Percentiles rank a stretch among this genome's conserved stretches.
Conservation (phyloP, 768 basidiomycete species). For the Strobilomyces confusus region DNA sequence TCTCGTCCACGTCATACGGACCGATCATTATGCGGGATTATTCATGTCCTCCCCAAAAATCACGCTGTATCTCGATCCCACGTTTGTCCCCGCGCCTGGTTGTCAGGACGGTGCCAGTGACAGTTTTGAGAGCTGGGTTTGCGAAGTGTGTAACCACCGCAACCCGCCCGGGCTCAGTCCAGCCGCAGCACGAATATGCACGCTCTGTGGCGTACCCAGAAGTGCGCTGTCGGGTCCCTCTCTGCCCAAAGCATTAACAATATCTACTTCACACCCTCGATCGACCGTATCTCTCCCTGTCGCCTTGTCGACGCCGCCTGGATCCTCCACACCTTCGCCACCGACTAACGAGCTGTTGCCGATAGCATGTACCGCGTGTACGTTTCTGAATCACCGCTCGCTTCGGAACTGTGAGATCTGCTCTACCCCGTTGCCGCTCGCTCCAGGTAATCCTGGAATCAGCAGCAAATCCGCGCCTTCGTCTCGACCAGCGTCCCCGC, state of each 20-base stretch:
- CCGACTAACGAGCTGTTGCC: slow-evolving; percentile 25
- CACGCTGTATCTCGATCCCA: slow-evolving; percentile 60
- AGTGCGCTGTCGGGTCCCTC: slow-evolving; percentile 30
- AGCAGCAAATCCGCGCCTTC: slow-evolving; percentile 58
- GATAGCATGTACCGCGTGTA: slow-evolving; percentile 80
- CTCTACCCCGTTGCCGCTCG: slow-evolving; percentile 55
- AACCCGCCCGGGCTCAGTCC: slow-evolving; percentile 78
- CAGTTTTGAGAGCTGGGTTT: slow-evolving; percentile 68
- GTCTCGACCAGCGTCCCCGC: slow-evolving; percentile 59
- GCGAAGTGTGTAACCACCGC: slow-evolving; percentile 81
- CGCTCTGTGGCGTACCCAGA: slow-evolving; percentile 78
- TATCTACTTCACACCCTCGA: slow-evolving; percentile 38
- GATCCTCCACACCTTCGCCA: slow-evolving; percentile 20
- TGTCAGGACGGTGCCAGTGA: slow-evolving; percentile 30
- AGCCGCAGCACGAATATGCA: slow-evolving; percentile 63
- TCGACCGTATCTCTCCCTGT: slow-evolving; percentile 33
- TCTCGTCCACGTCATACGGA: slow-evolving; percentile 62
- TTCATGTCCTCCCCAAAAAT: slow-evolving; percentile 89
- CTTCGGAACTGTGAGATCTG: slow-evolving; percentile 84
- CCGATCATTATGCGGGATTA: slow-evolving; percentile 86
- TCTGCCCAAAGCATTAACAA: slow-evolving; percentile 30
- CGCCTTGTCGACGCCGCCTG: slow-evolving; percentile 16
- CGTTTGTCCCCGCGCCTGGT: slow-evolving; percentile 22
- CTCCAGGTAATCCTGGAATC: slow-evolving; percentile 15
- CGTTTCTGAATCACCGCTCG: slow-evolving; percentile 84